phyloP scores from a whole-genome alignment of 2,329 filamentous ascomycete genomes.

The Colletotrichum echinochloae region DNA sequence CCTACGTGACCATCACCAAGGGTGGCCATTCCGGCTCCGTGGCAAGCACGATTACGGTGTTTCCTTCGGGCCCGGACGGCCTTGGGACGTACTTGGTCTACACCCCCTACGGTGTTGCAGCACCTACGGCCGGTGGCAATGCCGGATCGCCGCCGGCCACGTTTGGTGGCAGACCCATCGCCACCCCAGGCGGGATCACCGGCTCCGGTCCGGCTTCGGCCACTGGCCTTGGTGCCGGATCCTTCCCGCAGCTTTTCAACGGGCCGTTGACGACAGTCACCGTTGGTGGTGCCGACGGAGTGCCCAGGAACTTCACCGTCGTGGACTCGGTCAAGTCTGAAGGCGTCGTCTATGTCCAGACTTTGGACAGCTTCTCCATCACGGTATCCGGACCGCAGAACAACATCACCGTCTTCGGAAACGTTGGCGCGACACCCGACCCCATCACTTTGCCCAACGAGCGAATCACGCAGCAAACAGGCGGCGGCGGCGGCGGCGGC shows the following conservation, averaged over 20 bases:
- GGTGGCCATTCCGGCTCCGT: conserved; percentile 30
- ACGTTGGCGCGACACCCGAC: conserved; percentile 22
- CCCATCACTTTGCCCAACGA: conserved; percentile 12
- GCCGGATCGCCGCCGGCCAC: conserved; percentile 15
- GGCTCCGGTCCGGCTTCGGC: conserved; percentile 1
- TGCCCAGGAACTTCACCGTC: conserved; percentile 32
- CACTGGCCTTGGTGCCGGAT: background rate
- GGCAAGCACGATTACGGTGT: conserved; percentile 33
- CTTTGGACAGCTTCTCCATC: conserved; percentile 29
- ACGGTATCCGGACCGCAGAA: conserved; percentile 28
- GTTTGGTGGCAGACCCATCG: conserved; percentile 9
- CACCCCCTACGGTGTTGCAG: conserved; percentile 13
- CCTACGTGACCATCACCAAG: conserved; percentile 32
- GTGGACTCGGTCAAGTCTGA: conserved; percentile 17
- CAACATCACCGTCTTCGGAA: conserved; percentile 28
- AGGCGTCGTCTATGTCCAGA: conserved; percentile 26
- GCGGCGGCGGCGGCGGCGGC: background rate
- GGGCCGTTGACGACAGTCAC: conserved; percentile 15
- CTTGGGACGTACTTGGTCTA: conserved; percentile 34
- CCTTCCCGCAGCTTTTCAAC: background rate
- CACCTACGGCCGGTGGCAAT: conserved; percentile 4
- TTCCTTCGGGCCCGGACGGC: conserved; percentile 24
- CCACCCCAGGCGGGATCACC: conserved; percentile 22
- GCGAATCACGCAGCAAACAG: background rate
- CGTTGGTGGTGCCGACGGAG: conserved; percentile 26